A percentile compares a stretch with the other conserved stretches of the same genome.
phyloP scores from a whole-genome alignment of 805 yeast genomes.

The Candida taoyuanica region DNA sequence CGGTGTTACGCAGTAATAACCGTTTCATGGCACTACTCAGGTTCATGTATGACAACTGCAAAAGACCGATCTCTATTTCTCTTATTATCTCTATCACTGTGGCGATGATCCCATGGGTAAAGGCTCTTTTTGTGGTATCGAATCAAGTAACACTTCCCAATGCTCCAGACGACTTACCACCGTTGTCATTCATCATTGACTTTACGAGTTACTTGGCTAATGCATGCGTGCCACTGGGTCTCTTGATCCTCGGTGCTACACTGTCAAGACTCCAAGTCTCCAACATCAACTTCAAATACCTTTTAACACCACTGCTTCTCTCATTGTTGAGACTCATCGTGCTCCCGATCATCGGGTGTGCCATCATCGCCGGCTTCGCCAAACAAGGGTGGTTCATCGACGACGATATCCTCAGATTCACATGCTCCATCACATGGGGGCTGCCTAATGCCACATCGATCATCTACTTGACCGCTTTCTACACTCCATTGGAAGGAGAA shows the following conservation, averaged over 20 bases:
- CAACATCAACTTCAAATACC: conserved; percentile 32
- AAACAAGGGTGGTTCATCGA: conserved; percentile 61
- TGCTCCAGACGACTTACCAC: conserved; percentile 88
- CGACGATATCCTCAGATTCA: conserved; percentile 59
- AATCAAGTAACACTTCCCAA: conserved; percentile 41
- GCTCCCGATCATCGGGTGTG: conserved; percentile 76
- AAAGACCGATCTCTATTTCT: conserved; percentile 70
- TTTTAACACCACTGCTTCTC: conserved; percentile 50
- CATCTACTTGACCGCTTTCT: conserved; percentile 83
- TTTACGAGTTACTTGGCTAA: conserved; percentile 72
- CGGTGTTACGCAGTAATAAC: not conserved
- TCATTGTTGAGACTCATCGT: conserved; percentile 58
- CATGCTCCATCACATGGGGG: conserved; percentile 70
- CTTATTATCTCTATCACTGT: conserved; percentile 59
- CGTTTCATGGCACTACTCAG: conserved; percentile 13
- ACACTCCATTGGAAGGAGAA: conserved; percentile 47
- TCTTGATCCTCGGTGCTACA: conserved; percentile 82
- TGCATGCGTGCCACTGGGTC: conserved; percentile 89
- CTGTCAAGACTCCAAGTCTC: conserved; percentile 68
- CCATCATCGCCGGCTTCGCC: conserved; percentile 56
- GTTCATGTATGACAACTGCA: conserved; percentile 47
- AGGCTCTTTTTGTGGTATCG: conserved; percentile 60
- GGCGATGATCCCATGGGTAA: conserved; percentile 86
- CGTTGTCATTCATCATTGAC: conserved; percentile 83
- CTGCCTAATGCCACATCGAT: conserved; percentile 88